Evolutionary conservation across 1,284 basidiomycete genomes (phyloP), one percentile per base, ranked within the genome.

Genomic region (Sporisorium graminicola): DNA sequence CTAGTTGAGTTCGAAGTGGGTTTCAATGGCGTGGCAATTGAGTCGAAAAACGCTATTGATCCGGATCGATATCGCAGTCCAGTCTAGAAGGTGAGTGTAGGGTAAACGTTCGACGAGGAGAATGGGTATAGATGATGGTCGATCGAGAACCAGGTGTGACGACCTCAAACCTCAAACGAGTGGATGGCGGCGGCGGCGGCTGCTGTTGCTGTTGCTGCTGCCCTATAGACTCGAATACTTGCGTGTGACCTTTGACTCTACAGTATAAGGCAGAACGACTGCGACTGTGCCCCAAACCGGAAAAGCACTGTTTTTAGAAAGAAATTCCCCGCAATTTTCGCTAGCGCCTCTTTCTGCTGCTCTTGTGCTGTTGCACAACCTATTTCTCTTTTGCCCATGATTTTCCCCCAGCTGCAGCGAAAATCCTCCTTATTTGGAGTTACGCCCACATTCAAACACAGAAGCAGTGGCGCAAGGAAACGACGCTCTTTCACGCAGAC

Each of bases 321-420:
- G 52, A 55, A 54, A 68, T 68, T 62, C 65, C 65, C 65, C 65
- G 65, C 59, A 55, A 37, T 60, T 60, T 56, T 27, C 4, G 14
- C 22, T 13, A 5, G 14, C 37, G 2, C 37, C 16, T 9, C 35
- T 14, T 20, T 9, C 35, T 14, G 8, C 33, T 16, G 20, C 33
- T 52, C 10, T 10, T 26, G 37, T 44, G 49, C 16, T 10, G 49
- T 29, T 50, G 49, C n/a, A 3, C 29, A n/a, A n/a, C n/a, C n/a
- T n/a, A n/a, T n/a, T 7, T 29, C 29, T 22, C 10, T 33, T 22
- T 5, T 20, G n/a, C 50, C 37, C 37, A 40, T 51, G 20, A 42
- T n/a, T 67, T 67, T 67, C 10, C 60, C 24, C 53, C 12, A 37
- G 51, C 43, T 50, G 44, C 53, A 62, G 24, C 37, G 37, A 40